These are phyloP conservation scores for Syzygium oleosum DNA, from an alignment of 345 rosid species.

Conservation along the genomic window DNA sequence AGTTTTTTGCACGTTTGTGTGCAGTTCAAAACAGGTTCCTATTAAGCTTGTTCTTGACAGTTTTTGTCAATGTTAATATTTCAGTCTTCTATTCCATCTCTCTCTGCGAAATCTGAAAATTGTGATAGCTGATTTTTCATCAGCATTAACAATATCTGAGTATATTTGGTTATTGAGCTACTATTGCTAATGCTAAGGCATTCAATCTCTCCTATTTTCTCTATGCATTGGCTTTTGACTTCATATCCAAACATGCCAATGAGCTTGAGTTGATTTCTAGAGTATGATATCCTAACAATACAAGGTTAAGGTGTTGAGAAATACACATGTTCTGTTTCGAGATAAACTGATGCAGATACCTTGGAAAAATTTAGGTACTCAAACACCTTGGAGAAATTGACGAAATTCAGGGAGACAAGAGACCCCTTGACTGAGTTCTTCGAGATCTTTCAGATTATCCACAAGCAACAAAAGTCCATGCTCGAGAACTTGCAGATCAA, in stretches of 20 bases:
- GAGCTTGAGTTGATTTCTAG: not conserved
- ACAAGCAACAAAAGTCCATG: not conserved
- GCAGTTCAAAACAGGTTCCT: too few species aligned
- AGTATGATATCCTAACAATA: not conserved
- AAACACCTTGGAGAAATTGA: not conserved
- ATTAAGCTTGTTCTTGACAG: too few species aligned
- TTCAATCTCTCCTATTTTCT: not conserved
- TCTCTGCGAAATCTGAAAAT: too few species aligned
- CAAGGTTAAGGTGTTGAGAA: not conserved
- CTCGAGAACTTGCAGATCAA: not conserved
- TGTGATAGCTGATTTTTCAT: too few species aligned
- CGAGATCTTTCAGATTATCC: not conserved
- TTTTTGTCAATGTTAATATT: too few species aligned
- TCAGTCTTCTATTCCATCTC: too few species aligned
- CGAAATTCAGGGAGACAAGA: not conserved
- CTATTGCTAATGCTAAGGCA: not conserved
- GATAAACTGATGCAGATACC: not conserved
- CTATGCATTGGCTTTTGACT: not conserved
- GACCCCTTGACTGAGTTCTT: not conserved
- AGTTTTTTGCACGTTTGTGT: too few species aligned
- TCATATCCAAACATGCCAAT: not conserved
- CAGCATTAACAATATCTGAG: too few species aligned
- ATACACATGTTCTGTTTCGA: not conserved
- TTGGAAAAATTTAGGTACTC: not conserved
- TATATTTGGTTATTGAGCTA: not conserved